phyloP scores from a whole-genome alignment of 768 basidiomycete species.

The Phylloporus sp. region DNA sequence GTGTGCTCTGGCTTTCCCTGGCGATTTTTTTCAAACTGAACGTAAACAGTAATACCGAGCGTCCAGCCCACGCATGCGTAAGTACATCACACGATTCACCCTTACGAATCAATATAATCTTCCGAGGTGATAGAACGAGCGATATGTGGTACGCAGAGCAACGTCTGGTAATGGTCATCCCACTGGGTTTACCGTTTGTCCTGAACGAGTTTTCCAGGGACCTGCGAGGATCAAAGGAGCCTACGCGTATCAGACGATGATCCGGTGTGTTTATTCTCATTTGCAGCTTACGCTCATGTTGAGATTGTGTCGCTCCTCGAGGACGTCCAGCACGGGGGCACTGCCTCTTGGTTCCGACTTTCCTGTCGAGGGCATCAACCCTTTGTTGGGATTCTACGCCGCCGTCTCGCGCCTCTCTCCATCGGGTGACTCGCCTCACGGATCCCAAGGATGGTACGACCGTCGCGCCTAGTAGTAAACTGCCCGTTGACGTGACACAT shows the following conservation, averaged over 20 bases:
- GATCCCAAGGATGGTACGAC: constrained; percentile 71
- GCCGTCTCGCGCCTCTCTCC: constrained; percentile 69
- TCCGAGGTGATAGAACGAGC: constrained; percentile 52
- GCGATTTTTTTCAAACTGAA: background rate
- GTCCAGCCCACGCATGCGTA: constrained; percentile 93
- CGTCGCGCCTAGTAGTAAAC: background rate
- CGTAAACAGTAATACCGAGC: constrained; percentile 68
- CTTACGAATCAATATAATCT: background rate
- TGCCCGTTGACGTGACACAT: background rate
- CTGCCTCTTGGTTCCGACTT: constrained; percentile 91
- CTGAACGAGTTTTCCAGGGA: constrained; percentile 45
- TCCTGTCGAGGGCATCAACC: constrained; percentile 88
- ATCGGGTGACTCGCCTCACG: constrained; percentile 78
- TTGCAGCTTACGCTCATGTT: background rate
- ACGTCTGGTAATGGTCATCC: constrained; percentile 47
- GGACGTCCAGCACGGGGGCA: constrained; percentile 46
- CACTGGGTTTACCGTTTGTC: background rate
- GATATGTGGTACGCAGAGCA: constrained; percentile 92
- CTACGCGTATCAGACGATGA: constrained; percentile 81
- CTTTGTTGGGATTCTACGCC: constrained; percentile 85
- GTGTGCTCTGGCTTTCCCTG: constrained; percentile 35
- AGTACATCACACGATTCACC: constrained; percentile 21
- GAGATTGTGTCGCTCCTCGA: constrained; percentile 17
- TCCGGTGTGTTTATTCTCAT: constrained; percentile 48
- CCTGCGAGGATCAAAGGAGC: constrained; percentile 78